These are phyloP conservation scores for Fusarium neocosmosporiellum DNA, from an alignment of 2,329 filamentous ascomycete genomes.

Conservation along the genomic window DNA sequence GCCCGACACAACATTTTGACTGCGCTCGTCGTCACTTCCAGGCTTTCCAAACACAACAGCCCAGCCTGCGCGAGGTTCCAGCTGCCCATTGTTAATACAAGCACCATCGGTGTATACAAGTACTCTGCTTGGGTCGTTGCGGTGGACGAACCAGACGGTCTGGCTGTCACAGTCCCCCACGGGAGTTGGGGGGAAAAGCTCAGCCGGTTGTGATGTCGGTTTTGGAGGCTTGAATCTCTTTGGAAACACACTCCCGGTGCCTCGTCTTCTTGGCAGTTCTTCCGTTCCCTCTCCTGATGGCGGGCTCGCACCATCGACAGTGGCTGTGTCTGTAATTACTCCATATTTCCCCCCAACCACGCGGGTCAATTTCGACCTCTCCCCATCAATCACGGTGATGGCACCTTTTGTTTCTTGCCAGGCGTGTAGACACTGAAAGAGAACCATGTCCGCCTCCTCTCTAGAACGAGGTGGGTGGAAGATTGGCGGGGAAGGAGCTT, in stretches of 20 bases:
- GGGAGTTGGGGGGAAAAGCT: not conserved
- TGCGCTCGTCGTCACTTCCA: not conserved
- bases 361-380: not conserved
- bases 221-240: not conserved
- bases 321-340: too few relatives aligned
- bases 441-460: constrained; percentile 13
- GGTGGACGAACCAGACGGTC: constrained; percentile 16
- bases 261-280: not conserved
- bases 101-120: constrained; percentile 59
- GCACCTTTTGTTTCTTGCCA: constrained; percentile 17
- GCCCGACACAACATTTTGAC: constrained; percentile 12
- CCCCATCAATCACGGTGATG: not conserved
- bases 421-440: constrained; percentile 5
- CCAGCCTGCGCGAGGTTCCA: constrained; percentile 53
- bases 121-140: constrained; percentile 15
- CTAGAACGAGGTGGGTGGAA: not conserved
- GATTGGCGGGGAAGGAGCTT: not conserved
- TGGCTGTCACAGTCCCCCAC: not conserved
- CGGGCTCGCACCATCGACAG: too few relatives aligned
- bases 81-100: constrained; percentile 55
- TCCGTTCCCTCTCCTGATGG: too few relatives aligned
- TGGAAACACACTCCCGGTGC: constrained; percentile 10
- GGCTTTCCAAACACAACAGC: constrained; percentile 45
- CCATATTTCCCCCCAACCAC: too few relatives aligned
- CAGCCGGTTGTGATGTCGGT: not conserved